Conservation (phyloP, 228 moss, liverwort and hornwort genomes). For the Sphagnum fallax region DNA sequence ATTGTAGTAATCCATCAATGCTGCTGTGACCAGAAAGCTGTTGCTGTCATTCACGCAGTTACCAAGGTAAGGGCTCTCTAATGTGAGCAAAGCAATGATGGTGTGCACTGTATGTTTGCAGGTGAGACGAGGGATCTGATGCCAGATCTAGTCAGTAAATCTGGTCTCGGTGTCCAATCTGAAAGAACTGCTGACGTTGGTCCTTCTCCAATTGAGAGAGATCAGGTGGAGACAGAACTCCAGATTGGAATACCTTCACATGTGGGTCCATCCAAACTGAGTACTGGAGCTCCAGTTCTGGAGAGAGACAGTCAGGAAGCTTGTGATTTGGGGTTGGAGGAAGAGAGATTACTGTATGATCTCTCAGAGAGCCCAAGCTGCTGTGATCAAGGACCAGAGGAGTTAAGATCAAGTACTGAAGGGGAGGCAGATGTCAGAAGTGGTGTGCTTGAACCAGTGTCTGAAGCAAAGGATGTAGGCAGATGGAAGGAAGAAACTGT, state of each 20-base stretch:
- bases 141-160: too few relatives aligned
- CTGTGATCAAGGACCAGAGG: not conserved
- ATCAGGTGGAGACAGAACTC: not conserved
- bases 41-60: too few relatives aligned
- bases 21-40: too few relatives aligned
- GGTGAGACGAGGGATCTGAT: too few relatives aligned
- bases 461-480: constrained; percentile 23
- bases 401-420: not conserved
- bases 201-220: not conserved
- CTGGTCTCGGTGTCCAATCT: too few relatives aligned
- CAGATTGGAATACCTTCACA: not conserved
- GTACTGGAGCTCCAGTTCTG: not conserved
- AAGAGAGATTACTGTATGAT: not conserved
- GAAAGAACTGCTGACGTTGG: too few relatives aligned
- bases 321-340: not conserved
- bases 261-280: not conserved
- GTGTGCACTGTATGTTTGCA: too few relatives aligned
- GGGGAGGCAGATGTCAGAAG: not conserved
- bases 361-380: not conserved
- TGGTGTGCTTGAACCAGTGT: constrained; percentile 9
- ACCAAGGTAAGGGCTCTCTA: too few relatives aligned
- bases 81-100: too few relatives aligned
- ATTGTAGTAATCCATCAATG: too few relatives aligned
- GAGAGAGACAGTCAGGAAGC: constrained; percentile 1
- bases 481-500: constrained; percentile 35